phyloP scores from a whole-genome alignment of 2,329 filamentous ascomycete species.

The Fusarium coicis region DNA sequence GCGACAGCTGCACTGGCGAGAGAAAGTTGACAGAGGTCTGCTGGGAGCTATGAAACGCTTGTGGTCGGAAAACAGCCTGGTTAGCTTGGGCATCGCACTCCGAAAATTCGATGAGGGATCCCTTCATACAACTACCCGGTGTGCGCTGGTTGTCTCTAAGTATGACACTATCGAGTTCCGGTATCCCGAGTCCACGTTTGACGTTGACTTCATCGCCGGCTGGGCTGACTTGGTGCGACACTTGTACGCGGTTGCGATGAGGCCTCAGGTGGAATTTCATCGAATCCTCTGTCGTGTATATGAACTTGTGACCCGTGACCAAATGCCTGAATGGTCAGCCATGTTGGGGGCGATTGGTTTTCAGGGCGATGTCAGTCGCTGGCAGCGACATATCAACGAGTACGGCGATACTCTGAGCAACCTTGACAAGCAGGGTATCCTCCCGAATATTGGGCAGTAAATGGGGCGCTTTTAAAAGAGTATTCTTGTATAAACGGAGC shows the following conservation, averaged over 20 bases:
- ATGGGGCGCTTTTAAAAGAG: background rate
- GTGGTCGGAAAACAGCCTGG: slow-evolving; percentile 17
- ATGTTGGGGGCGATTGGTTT: slow-evolving; percentile 37
- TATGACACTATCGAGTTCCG: slow-evolving; percentile 45
- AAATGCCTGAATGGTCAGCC: slow-evolving; percentile 28
- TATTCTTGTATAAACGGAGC: background rate
- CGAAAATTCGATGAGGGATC: slow-evolving; percentile 39
- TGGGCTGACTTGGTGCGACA: slow-evolving; percentile 42
- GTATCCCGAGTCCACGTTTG: slow-evolving; percentile 44
- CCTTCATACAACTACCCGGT: slow-evolving; percentile 38
- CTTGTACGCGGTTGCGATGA: slow-evolving; percentile 37
- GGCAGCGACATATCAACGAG: slow-evolving; percentile 21
- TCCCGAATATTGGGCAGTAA: slow-evolving; percentile 4
- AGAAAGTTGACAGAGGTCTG: slow-evolving; percentile 17
- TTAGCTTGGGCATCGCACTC: slow-evolving; percentile 22
- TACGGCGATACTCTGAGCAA: slow-evolving; percentile 32
- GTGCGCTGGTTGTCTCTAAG: slow-evolving; percentile 40
- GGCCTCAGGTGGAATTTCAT: slow-evolving; percentile 24
- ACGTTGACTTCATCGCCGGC: slow-evolving; percentile 38
- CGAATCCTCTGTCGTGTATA: slow-evolving; percentile 36
- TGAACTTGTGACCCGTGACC: slow-evolving; percentile 36
- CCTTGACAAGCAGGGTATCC: slow-evolving; percentile 35
- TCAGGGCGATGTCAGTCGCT: slow-evolving; percentile 10
- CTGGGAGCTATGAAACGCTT: slow-evolving; percentile 32
- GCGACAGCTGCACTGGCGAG: slow-evolving; percentile 3